Base-by-base conservation (phyloP, 805 yeast genomes). In the Candida ipomoeae region DNA sequence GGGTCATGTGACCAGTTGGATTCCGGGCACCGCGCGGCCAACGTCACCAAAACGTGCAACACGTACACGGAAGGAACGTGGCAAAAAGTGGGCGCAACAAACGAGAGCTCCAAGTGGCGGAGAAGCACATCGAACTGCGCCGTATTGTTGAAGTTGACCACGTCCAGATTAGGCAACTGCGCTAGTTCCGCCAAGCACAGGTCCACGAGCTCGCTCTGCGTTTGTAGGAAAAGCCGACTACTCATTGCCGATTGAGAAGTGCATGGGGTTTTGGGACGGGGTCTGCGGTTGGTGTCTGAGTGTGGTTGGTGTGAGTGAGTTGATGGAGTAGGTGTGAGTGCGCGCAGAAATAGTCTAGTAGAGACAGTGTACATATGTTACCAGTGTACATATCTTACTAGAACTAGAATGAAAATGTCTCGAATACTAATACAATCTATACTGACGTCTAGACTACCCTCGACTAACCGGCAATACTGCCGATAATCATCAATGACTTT, bases 11-110 rank as follows among this genome's bases (percentile, higher is more conserved):
- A 59, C 62, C 65, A 66, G 48, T 66, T 66, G 31, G 60, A 55
- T 3, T 48, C 54, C 10, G 68, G 63, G 40, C 60, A 50, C 36
- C 74, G 56, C 0, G 69, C 55, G 1, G 69, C 66, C 31, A 72
- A 48, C 2, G 76, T 70, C 29, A 70, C 48, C 20, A 73, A 48
- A 6, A 72, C 54, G 6, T 68, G 62, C 15, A 69, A 51, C 10
- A 67, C 48, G 42, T 59, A 53, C 7, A 48, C 41, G 3, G 71
- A 62, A 3, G 74, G 74, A n/a, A 63, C 55, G 8, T 43, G 50
- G 33, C 39, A 41, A 47, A 48, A 61, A 35, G 20, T 48, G 10
- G 37, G 46, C 23, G 47, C 39, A 3, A 17, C 33, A 15, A 60
- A 50, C 13, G 61, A 46, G 15, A 48, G 34, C 43, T 69, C 74